Evolutionary conservation across 2,329 filamentous ascomycete species (phyloP).

Genomic region (Phaeosphaeriaceae sp.): DNA sequence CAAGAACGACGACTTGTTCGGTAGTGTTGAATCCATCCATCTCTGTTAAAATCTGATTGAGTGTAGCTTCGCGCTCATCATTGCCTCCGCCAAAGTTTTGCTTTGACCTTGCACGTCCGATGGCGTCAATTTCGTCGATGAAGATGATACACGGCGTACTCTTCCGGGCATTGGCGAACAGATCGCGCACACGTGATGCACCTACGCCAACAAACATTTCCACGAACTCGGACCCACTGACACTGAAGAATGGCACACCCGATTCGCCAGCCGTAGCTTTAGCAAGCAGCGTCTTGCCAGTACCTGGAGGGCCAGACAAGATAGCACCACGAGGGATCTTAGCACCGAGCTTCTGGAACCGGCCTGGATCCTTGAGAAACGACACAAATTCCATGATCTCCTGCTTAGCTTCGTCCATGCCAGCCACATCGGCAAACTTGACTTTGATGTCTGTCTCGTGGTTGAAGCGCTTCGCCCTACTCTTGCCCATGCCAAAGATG

Average conservation of each 20-base stretch:
- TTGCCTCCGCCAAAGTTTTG: conserved; percentile 87
- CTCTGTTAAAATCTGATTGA: conserved; percentile 98
- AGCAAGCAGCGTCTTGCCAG: conserved; percentile 95
- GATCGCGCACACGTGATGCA: conserved; percentile 90
- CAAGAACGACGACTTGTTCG: conserved; percentile 94
- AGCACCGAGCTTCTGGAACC: conserved; percentile 91
- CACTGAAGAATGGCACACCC: conserved; percentile 95
- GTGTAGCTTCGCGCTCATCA: conserved; percentile 93
- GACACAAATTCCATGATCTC: conserved; percentile 99
- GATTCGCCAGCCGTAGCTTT: conserved; percentile 98
- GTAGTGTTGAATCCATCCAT: conserved; percentile 99
- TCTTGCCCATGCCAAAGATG: conserved; percentile 96
- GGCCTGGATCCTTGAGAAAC: conserved; percentile 91
- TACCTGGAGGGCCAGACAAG: conserved; percentile 95
- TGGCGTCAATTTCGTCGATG: conserved; percentile 98
- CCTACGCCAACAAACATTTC: conserved; percentile 99
- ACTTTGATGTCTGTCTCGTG: conserved; percentile 96
- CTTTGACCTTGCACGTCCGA: conserved; percentile 88
- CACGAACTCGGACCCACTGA: conserved; percentile 97
- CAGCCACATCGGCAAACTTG: conserved; percentile 95
- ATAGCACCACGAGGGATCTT: conserved; percentile 98
- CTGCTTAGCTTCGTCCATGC: conserved; percentile 96
- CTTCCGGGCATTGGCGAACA: conserved; percentile 94
- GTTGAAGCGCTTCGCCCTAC: conserved; percentile 95
- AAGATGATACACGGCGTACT: conserved; percentile 99